Base-by-base conservation (phyloP, 768 basidiomycete species). In the Pleurotus citrinopileatus region DNA sequence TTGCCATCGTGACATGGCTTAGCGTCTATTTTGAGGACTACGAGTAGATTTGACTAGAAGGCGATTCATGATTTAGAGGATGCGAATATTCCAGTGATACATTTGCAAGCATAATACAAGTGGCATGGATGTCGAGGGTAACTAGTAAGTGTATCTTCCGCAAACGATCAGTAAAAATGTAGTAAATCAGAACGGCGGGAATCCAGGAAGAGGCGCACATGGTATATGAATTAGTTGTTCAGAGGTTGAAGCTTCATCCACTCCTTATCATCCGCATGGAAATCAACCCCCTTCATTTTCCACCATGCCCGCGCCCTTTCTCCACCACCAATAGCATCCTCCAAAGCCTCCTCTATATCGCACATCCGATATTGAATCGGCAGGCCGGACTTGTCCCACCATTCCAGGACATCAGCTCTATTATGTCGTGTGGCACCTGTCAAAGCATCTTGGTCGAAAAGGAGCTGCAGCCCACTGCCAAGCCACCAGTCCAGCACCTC, bases 321-420 rank as follows among this genome's bases (percentile, higher is more conserved):
- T 10, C 90, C 89, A n/a, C 86, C 87, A 6, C 86, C 86, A 47
- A 91, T 87, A 0, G 89, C 86, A 59, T 94, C 92, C 65, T 94
- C 92, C 60, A 94, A 67, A 2, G 92, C 92, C 73, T 94, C 92
- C 64, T 95, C 92, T 46, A 95, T 84, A 66, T 95, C 92, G 64
- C 92, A 94, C 80, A 92, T 84, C 51, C 93, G 81, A 68, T 92
- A 95, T 61, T 89, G 88, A 54, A 94, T 83, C 3, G 87, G 79
- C 46, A 94, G 72, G 5, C 87, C 87, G 37, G 82, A 87, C 62
- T 80, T 81, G 57, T 89, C 80, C 93, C 93, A 94, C 92, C 92
- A 95, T 57, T 91, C 86, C 20, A 95, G 71, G 26, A 92, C 87
- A 59, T 88, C 87, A 22, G 87, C 85, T 36, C 87, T 79, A 59